Percentiles rank a stretch among this genome's conserved stretches.
Evolutionary conservation across 176 grass and related monocot species (phyloP).

Genomic region (Olyra latifolia): DNA sequence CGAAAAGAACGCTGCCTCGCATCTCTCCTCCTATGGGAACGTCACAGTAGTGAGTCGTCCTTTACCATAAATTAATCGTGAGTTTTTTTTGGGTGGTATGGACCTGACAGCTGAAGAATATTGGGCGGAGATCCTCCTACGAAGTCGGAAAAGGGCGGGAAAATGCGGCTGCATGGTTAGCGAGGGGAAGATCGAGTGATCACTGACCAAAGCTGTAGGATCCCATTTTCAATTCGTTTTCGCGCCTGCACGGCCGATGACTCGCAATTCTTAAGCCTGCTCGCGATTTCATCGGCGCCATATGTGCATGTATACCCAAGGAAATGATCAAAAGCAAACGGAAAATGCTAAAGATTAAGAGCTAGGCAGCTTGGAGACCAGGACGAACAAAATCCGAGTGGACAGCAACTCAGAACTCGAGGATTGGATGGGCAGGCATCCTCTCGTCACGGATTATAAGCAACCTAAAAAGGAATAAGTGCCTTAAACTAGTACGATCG

Average conservation of each 20-base stretch:
- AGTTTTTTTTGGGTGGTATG: no score
- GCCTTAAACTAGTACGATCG: neutral
- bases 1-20: no score
- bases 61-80: no score
- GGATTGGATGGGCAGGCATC: conserved; percentile 32
- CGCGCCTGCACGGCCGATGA: neutral
- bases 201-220: neutral
- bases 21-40: no score
- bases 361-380: neutral
- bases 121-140: no score
- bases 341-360: neutral
- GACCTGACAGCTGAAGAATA: no score
- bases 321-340: neutral
- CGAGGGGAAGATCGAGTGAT: neutral
- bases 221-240: neutral
- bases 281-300: neutral
- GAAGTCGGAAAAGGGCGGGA: neutral
- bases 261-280: conserved; percentile 1
- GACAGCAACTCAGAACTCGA: conserved; percentile 28
- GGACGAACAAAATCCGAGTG: conserved; percentile 34
- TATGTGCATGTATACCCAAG: neutral
- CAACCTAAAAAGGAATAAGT: neutral
- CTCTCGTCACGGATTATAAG: neutral
- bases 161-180: conserved; percentile 14
- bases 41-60: no score